Evolutionary conservation across 2,329 filamentous ascomycete genomes (phyloP).

Genomic region (Aspergillus sclerotialis): DNA sequence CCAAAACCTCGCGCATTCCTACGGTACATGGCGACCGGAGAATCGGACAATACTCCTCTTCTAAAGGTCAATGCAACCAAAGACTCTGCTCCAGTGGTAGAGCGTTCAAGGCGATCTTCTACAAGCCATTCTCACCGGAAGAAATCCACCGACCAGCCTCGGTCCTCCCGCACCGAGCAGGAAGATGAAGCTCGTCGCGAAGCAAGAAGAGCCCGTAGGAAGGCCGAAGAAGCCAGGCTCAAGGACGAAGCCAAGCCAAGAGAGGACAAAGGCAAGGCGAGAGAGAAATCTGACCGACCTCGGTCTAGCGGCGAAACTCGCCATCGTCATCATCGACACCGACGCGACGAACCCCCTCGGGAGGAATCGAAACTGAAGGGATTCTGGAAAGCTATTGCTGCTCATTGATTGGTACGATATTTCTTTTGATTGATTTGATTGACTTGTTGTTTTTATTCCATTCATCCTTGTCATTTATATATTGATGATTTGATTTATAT

Average conservation of each 20-base stretch:
- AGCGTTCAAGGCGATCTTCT: constrained; percentile 25
- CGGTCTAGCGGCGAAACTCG: constrained; percentile 14
- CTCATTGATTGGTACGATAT: constrained; percentile 17
- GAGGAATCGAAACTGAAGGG: constrained; percentile 23
- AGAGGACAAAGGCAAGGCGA: constrained; percentile 11
- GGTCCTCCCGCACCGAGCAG: constrained; percentile 22
- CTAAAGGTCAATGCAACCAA: constrained; percentile 31
- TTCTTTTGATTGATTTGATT: neutral
- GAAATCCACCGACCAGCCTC: constrained; percentile 17
- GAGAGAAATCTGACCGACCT: constrained; percentile 14
- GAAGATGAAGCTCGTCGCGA: constrained; percentile 19
- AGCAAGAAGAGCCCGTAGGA: constrained; percentile 16
- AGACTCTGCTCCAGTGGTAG: constrained; percentile 21
- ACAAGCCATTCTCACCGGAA: constrained; percentile 19
- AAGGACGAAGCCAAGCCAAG: constrained; percentile 15
- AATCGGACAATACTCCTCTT: constrained; percentile 33
- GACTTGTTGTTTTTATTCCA: constrained; percentile 5
- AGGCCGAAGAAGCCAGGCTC: constrained; percentile 12
- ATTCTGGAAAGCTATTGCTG: constrained; percentile 23
- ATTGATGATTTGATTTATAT: too few species aligned
- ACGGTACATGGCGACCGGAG: constrained; percentile 33
- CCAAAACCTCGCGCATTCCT: constrained; percentile 23
- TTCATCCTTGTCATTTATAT: constrained; percentile 7
- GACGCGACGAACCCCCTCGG: constrained; percentile 20
- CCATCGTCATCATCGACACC: constrained; percentile 20